A percentile compares a stretch with the other conserved stretches of the same genome.
Evolutionary conservation across 2,329 filamentous ascomycete genomes (phyloP).

Genomic region (Teratosphaeria destructans): DNA sequence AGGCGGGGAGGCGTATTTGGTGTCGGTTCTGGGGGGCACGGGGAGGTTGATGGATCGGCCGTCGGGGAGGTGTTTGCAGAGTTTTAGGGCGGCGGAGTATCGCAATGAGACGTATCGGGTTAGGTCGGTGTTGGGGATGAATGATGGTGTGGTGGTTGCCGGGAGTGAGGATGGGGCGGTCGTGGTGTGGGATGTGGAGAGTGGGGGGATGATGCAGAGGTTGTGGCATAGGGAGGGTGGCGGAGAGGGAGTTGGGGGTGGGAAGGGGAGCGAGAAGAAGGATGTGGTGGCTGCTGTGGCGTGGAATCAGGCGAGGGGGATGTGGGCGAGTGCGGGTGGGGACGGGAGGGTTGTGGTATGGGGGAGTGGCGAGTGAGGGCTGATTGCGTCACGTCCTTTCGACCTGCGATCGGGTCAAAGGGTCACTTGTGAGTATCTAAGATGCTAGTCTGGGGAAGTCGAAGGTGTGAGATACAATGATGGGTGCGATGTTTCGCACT

Average conservation of each 20-base stretch:
- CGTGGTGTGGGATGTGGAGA: conserved; percentile 77
- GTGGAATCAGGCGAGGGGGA: conserved; percentile 35
- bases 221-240: conserved; percentile 36
- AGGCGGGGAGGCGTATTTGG: conserved; percentile 64
- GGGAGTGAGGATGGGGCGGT: conserved; percentile 70
- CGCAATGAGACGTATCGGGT: conserved; percentile 64
- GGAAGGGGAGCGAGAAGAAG: conserved; percentile 30
- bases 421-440: too few relatives aligned
- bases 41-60: conserved; percentile 72
- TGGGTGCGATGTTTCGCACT: too few relatives aligned
- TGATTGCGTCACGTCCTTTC: too few relatives aligned
- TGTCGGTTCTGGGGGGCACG: conserved; percentile 64
- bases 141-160: conserved; percentile 66
- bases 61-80: conserved; percentile 61
- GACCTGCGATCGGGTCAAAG: too few relatives aligned
- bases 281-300: conserved; percentile 40
- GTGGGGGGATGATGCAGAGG: conserved; percentile 51
- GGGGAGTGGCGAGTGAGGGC: conserved; percentile 8
- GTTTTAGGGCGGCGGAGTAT: conserved; percentile 50
- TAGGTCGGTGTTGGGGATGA: conserved; percentile 62
- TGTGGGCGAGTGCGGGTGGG: conserved; percentile 41
- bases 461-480: too few relatives aligned
- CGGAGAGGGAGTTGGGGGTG: conserved; percentile 11
- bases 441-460: too few relatives aligned
- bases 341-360: conserved; percentile 34